Evolutionary conservation across 2,329 filamentous ascomycete genomes (phyloP), one percentile per base, ranked within the genome.

Genomic region (Ilyonectria robusta): DNA sequence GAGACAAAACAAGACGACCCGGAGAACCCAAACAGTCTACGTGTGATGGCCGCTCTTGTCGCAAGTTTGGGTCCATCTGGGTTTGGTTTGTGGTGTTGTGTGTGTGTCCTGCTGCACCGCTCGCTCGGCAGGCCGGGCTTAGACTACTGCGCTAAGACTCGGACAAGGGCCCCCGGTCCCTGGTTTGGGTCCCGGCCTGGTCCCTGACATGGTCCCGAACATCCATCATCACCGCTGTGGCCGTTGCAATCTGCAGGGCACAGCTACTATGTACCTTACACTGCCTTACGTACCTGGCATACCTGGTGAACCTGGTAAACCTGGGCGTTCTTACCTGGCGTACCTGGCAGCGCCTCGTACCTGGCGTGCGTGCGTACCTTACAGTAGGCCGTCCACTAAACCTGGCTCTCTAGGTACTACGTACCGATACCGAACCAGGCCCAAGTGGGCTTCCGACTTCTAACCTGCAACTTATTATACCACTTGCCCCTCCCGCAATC

Each of bases 201-300:
- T 62, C 59, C 64, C 60, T 65, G 60, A 55, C 42, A 48, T 48
- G 56, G 63, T 47, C 59, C 62, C 63, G 60, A 55, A 51, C 63
- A 53, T 65, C 70, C 72, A 76, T 75, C 67, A 75, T 65, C 69
- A 75, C 74, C 74, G 74, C 68, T 70, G 74, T 70, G 65, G 72
- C 74, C 74, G 74, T 76, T 76, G 72, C 65, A 76, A 75, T 75
- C 72, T 75, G 70, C 73, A 66, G 60, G 55, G 56, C 61, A 50
- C 35, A 23, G 31, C 54, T 35, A 46, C 54, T 46, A 33, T 26
- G 35, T 55, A 35, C 31, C 31, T 11, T 33, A 33, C 31, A 33
- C 31, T 33, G 31, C 31, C 31, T 33, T 33, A 33, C 31, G 31
- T 33, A 33, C 31, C 31, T 33, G 31, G 31, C 31, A 33, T 8